These are phyloP conservation scores for Aspergillus calidoustus DNA, from an alignment of 2,329 filamentous ascomycete species.

Conservation along the genomic window DNA sequence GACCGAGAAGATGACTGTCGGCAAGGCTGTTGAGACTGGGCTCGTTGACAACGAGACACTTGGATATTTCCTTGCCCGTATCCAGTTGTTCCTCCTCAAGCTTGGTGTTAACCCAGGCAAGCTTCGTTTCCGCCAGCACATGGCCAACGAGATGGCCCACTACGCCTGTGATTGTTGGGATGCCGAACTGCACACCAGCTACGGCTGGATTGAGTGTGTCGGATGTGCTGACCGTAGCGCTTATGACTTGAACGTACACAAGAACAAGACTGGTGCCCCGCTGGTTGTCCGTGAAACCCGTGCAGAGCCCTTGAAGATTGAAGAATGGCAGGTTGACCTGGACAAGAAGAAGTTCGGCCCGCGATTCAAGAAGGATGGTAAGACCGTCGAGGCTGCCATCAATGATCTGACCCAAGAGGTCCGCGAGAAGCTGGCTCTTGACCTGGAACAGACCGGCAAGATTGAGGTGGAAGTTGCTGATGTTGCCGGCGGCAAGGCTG, in stretches of 20 bases:
- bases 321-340: slow-evolving; percentile 86
- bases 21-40: slow-evolving; percentile 79
- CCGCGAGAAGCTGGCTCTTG: slow-evolving; percentile 76
- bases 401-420: slow-evolving; percentile 77
- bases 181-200: slow-evolving; percentile 86
- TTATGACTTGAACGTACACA: slow-evolving; percentile 90
- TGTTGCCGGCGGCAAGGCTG: slow-evolving; percentile 72
- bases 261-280: slow-evolving; percentile 86
- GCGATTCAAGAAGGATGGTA: slow-evolving; percentile 92
- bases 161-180: slow-evolving; percentile 99
- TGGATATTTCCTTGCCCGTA: slow-evolving; percentile 94
- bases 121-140: slow-evolving; percentile 95
- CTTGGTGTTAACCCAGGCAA: slow-evolving; percentile 87
- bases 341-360: slow-evolving; percentile 97
- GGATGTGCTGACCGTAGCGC: slow-evolving; percentile 95
- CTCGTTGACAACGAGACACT: slow-evolving; percentile 97
- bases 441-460: slow-evolving; percentile 74
- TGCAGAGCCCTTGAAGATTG: slow-evolving; percentile 75
- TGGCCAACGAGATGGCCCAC: slow-evolving; percentile 89
- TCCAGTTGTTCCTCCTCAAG: slow-evolving; percentile 85
- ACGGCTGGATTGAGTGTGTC: slow-evolving; percentile 98
- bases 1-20: slow-evolving; percentile 74
- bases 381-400: slow-evolving; percentile 79
- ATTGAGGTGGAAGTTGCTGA: slow-evolving; percentile 75
- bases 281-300: slow-evolving; percentile 83